Conservation (phyloP, 2,329 filamentous ascomycete genomes). For the Fusarium dimerum region DNA sequence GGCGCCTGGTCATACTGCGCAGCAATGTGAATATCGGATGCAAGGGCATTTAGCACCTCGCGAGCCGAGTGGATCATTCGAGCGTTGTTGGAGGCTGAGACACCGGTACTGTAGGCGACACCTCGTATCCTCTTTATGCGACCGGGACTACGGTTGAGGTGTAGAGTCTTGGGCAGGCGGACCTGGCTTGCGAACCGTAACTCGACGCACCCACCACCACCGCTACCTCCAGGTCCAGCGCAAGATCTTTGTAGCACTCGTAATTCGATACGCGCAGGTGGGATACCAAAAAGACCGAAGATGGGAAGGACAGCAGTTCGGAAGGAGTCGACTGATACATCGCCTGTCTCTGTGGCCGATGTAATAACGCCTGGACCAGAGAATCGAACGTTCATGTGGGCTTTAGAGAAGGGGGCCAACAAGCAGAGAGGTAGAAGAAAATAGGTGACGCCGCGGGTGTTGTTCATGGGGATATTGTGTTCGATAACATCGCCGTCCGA, state of each 20-base stretch:
- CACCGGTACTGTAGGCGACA: slow-evolving; percentile 90
- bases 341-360: slow-evolving; percentile 76
- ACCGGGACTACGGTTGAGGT: slow-evolving; percentile 78
- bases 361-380: slow-evolving; percentile 92
- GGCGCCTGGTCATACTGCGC: slow-evolving; percentile 72
- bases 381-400: slow-evolving; percentile 86
- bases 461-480: slow-evolving; percentile 76
- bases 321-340: slow-evolving; percentile 90
- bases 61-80: slow-evolving; percentile 91
- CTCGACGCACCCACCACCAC: slow-evolving; percentile 91
- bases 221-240: slow-evolving; percentile 70
- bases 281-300: slow-evolving; percentile 87
- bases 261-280: slow-evolving; percentile 77
- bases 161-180: slow-evolving; percentile 88
- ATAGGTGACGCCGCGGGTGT: slow-evolving; percentile 82
- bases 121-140: slow-evolving; percentile 86
- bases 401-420: slow-evolving; percentile 90
- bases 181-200: slow-evolving; percentile 92
- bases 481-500: slow-evolving; percentile 71
- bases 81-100: slow-evolving; percentile 89
- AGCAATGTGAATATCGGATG: slow-evolving; percentile 88
- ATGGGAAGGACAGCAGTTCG: slow-evolving; percentile 89
- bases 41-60: slow-evolving; percentile 82
- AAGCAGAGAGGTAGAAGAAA: slow-evolving; percentile 88
- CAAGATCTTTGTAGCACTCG: slow-evolving; percentile 80